Evolutionary conservation across 2,329 filamentous ascomycete genomes (phyloP).

Genomic region (Verticillium nonalfalfae): DNA sequence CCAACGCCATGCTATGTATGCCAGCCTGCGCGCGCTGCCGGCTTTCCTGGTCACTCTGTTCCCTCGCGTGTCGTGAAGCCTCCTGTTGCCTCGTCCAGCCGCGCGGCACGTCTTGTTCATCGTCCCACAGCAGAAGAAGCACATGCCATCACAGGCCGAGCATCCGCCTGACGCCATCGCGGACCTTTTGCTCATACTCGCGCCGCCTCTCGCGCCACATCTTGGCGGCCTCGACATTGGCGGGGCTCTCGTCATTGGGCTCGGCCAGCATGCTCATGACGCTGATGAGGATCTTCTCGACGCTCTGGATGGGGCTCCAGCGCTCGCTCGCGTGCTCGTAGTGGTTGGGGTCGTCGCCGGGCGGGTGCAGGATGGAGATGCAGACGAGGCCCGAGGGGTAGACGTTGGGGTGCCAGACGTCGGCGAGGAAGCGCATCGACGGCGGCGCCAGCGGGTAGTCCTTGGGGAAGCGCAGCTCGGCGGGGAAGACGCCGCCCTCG

Average conservation of each 20-base stretch:
- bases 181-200: conserved; percentile 83
- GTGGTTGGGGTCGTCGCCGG: conserved; percentile 95
- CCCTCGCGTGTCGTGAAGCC: neutral
- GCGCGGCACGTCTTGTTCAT: no score
- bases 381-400: conserved; percentile 90
- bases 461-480: conserved; percentile 88
- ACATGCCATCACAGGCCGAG: conserved; percentile 62
- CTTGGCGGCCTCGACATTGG: conserved; percentile 92
- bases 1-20: conserved; percentile 11
- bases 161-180: conserved; percentile 72
- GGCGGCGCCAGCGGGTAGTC: conserved; percentile 97
- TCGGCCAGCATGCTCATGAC: conserved; percentile 99
- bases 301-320: conserved; percentile 94
- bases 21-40: no score
- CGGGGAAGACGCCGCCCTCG: conserved; percentile 91
- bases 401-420: conserved; percentile 91
- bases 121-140: no score
- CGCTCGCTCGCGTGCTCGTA: conserved; percentile 95
- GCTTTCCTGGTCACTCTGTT: no score
- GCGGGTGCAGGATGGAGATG: conserved; percentile 96
- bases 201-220: conserved; percentile 83
- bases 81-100: neutral
- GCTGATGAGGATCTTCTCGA: conserved; percentile 93
- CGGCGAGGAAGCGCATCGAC: conserved; percentile 90
- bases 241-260: conserved; percentile 93